Evolutionary conservation across 2,329 filamentous ascomycete species (phyloP).

Genomic region (Fusarium duplospermum): DNA sequence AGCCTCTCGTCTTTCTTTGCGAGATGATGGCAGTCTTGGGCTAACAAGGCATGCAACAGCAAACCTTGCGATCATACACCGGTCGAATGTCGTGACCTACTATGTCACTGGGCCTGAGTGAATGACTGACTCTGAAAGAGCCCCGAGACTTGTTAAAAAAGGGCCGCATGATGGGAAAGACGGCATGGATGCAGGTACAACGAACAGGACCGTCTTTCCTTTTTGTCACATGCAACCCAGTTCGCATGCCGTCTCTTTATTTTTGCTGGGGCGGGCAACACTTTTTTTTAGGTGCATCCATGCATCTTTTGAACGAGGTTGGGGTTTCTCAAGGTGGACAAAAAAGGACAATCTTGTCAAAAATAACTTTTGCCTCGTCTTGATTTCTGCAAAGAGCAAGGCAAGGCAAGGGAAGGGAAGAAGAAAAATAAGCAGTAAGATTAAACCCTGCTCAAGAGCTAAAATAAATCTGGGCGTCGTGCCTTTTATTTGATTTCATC

Average conservation of each 20-base stretch:
- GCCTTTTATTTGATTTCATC: neutral
- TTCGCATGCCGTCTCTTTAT: neutral
- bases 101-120: constrained; percentile 30
- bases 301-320: neutral
- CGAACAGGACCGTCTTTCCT: neutral
- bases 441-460: neutral
- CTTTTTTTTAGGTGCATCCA: neutral
- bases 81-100: constrained; percentile 27
- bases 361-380: neutral
- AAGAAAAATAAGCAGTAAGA: neutral
- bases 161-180: constrained; percentile 21
- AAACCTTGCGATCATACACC: neutral
- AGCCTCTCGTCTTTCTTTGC: neutral
- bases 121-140: constrained; percentile 16
- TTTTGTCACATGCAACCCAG: constrained; percentile 2
- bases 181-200: neutral
- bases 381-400: neutral
- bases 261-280: neutral
- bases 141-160: neutral
- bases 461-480: neutral
- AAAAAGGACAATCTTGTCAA: neutral
- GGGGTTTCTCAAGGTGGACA: neutral
- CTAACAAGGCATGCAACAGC: neutral
- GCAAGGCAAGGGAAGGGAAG: neutral
- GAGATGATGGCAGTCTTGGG: neutral